Percentiles rank a stretch among this genome's conserved stretches.
phyloP scores from a whole-genome alignment of 2,329 filamentous ascomycete genomes.

The Cladophialophora chaetospira region DNA sequence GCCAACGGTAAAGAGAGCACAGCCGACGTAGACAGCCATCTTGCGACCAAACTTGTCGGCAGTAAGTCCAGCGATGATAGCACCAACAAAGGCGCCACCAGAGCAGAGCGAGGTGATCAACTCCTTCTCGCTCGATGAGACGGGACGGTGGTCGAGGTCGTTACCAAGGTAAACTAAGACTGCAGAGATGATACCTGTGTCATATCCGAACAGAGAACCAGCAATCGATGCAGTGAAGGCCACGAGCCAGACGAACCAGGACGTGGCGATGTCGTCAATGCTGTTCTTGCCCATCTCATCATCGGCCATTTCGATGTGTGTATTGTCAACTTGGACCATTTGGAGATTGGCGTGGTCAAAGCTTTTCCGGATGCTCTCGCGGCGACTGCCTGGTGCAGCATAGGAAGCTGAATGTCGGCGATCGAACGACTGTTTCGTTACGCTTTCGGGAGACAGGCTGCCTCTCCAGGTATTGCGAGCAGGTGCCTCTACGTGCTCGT shows the following conservation, averaged over 20 bases:
- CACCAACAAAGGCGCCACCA: slow-evolving; percentile 58
- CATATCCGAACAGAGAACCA: slow-evolving; percentile 64
- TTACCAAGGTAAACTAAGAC: slow-evolving; percentile 58
- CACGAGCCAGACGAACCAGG: slow-evolving; percentile 56
- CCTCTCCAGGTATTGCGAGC: slow-evolving; percentile 11
- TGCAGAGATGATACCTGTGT: slow-evolving; percentile 64
- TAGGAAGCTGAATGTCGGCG: slow-evolving; percentile 16
- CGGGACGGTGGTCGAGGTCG: slow-evolving; percentile 52
- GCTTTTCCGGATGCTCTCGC: slow-evolving; percentile 18
- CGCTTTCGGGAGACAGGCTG: slow-evolving; percentile 15
- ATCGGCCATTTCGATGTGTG: slow-evolving; percentile 28
- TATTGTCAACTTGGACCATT: slow-evolving; percentile 35
- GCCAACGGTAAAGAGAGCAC: slow-evolving; percentile 48
- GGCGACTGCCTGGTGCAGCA: slow-evolving; percentile 12
- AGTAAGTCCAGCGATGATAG: slow-evolving; percentile 56
- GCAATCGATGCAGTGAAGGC: slow-evolving; percentile 61
- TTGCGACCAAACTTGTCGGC: slow-evolving; percentile 53
- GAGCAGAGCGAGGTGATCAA: slow-evolving; percentile 61
- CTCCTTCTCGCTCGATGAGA: slow-evolving; percentile 59
- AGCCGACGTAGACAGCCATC: slow-evolving; percentile 49
- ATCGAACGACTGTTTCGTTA: slow-evolving; percentile 14
- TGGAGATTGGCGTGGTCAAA: slow-evolving; percentile 24
- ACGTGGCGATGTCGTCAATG: slow-evolving; percentile 45
- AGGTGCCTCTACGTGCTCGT: too few species aligned
- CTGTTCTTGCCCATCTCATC: slow-evolving; percentile 17